Evolutionary conservation across 1,284 basidiomycete genomes (phyloP).

Genomic region (Pseudozyma flocculosa): DNA sequence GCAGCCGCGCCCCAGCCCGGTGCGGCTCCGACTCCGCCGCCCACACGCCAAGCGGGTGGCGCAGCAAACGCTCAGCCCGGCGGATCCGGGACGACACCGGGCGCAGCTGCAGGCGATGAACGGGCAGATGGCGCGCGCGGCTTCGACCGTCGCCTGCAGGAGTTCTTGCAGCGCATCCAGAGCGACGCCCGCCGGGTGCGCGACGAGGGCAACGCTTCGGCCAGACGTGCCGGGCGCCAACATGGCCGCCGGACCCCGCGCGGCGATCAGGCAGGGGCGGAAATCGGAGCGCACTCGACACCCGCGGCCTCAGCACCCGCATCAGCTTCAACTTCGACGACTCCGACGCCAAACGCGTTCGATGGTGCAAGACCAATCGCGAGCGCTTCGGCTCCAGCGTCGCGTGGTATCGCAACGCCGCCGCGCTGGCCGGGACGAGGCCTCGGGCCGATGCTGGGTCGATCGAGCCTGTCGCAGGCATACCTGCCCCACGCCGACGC

Average conservation of each 20-base stretch:
- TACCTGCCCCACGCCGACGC: neutral
- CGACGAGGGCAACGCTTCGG: slow-evolving; percentile 27
- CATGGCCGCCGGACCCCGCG: neutral
- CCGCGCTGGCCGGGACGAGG: neutral
- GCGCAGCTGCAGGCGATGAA: no score
- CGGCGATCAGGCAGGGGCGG: no score
- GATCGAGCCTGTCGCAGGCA: neutral
- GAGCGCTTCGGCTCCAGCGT: no score
- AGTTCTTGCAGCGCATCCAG: slow-evolving; percentile 26
- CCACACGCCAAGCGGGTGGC: no score
- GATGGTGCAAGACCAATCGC: no score
- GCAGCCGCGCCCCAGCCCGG: slow-evolving; percentile 1
- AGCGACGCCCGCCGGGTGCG: slow-evolving; percentile 34
- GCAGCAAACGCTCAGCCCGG: neutral
- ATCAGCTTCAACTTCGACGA: no score
- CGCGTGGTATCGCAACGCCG: neutral
- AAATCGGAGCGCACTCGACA: no score
- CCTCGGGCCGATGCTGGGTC: neutral
- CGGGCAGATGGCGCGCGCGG: slow-evolving; percentile 14
- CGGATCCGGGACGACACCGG: no score
- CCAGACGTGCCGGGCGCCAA: slow-evolving; percentile 3
- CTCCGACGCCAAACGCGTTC: no score
- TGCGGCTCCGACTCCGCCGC: no score
- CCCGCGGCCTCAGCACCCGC: no score
- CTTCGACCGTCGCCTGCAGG: slow-evolving; percentile 19